Conservation (phyloP, 2,329 filamentous ascomycete species). For the Cercospora sp. region DNA sequence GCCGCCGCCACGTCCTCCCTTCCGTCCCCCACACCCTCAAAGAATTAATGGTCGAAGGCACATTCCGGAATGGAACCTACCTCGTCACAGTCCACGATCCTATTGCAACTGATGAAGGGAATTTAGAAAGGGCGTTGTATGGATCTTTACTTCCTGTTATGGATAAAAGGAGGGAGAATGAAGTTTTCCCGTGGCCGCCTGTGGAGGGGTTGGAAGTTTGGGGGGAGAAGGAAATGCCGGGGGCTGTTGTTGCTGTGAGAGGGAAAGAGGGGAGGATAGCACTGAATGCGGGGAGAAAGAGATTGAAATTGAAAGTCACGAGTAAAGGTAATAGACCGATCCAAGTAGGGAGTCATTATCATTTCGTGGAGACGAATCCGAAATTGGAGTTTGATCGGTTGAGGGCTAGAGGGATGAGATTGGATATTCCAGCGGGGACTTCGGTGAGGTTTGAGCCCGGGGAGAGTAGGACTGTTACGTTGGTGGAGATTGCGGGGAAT, state of each 20-base stretch:
- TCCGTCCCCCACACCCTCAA: conserved; percentile 75
- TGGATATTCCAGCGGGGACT: conserved; percentile 89
- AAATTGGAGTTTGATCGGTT: conserved; percentile 83
- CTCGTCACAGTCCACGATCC: conserved; percentile 93
- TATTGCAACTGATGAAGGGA: conserved; percentile 79
- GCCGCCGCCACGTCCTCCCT: conserved; percentile 85
- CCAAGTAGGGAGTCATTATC: conserved; percentile 90
- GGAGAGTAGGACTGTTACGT: conserved; percentile 82
- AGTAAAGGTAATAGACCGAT: conserved; percentile 88
- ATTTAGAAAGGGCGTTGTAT: conserved; percentile 83
- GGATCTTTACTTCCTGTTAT: conserved; percentile 87
- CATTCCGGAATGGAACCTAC: conserved; percentile 86
- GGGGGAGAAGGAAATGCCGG: conserved; percentile 68
- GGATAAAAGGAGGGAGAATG: conserved; percentile 41
- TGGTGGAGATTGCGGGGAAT: conserved; percentile 84
- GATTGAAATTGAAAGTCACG: conserved; percentile 73
- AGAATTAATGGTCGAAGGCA: conserved; percentile 91
- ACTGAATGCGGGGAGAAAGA: conserved; percentile 72
- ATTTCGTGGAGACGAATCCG: conserved; percentile 94
- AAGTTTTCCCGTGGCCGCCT: conserved; percentile 53
- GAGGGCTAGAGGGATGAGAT: conserved; percentile 76
- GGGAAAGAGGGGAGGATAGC: conserved; percentile 61
- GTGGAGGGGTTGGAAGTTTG: conserved; percentile 63
- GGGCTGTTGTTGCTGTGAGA: conserved; percentile 73
- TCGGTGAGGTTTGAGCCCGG: conserved; percentile 93